Evolutionary conservation across 2,329 filamentous ascomycete species (phyloP).

Genomic region (Colletotrichum cordylinicola): DNA sequence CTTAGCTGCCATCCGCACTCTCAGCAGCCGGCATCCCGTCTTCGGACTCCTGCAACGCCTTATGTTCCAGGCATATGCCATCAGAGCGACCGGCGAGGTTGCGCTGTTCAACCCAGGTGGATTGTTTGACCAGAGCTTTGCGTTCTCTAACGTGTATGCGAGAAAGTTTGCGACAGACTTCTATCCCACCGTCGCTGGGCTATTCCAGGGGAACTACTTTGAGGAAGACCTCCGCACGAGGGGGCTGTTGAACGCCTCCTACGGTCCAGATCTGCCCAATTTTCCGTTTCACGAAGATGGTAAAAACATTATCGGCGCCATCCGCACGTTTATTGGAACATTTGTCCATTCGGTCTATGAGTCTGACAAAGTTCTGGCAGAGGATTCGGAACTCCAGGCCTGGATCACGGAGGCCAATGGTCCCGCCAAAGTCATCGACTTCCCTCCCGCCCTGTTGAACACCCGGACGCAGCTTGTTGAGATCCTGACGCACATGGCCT

Average conservation of each 20-base stretch:
- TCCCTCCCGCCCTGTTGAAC: not conserved
- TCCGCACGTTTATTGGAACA: not conserved
- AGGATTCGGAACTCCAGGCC: not conserved
- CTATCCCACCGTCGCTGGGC: not conserved
- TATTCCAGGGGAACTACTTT: not conserved
- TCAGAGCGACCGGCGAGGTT: not conserved
- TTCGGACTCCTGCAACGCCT: slow-evolving; percentile 33
- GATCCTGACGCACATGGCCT: not conserved
- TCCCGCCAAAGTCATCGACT: not conserved
- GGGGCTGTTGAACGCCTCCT: not conserved
- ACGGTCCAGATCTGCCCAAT: not conserved
- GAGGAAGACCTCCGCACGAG: not conserved
- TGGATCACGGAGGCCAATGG: not conserved
- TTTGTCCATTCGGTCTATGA: not conserved
- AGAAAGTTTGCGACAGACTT: not conserved
- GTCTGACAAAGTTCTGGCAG: not conserved
- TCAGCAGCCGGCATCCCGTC: slow-evolving; percentile 51
- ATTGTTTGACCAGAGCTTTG: not conserved
- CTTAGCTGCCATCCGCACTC: slow-evolving; percentile 49
- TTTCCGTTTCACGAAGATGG: not conserved
- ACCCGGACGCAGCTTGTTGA: not conserved
- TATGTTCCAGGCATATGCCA: not conserved
- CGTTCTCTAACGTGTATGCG: not conserved
- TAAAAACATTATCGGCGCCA: not conserved
- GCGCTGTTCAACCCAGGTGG: not conserved